Evolutionary conservation across 768 basidiomycete species (phyloP), one percentile per base, ranked within the genome.

Genomic region (Psilocybe tampanensis): DNA sequence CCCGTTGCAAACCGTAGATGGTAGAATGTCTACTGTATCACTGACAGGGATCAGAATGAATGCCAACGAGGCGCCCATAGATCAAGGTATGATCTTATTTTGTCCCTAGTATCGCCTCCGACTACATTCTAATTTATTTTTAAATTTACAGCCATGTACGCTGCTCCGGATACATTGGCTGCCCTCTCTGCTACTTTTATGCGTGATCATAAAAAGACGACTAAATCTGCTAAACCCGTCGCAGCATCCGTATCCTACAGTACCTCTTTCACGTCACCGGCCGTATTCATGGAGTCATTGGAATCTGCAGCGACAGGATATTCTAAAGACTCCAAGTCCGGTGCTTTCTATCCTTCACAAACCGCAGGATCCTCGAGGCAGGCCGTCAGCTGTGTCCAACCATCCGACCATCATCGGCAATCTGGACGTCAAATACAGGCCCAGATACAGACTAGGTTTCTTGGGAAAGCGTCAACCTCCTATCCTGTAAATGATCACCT

Each of bases 151-250:
- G 56, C 55, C 21, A 41, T 63, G 36, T 66, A 66, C 53, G 59
- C 64, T 17, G 56, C 64, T 7, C 65, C 65, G 36, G 63, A 64
- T 56, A 60, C 63, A 33, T 59, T 68, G 42, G 60, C 62, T 11
- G 53, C 58, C n/a, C 60, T 66, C 29, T 66, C 65, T 47, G 63
- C 63, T 15, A 56, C 63, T 52, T 68, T 65, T 33, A 54, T 58
- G 59, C 66, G 58, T 50, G 66, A 68, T 44, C 64, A 60, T 52
- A 68, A 65, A 44, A 62, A 60, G 54, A 24, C 49, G 11, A 60
- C 50, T 36, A 63, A 62, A 44, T 45, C 56, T 52, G 47, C 58
- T 32, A 57, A 48, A 41, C 54, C 56, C 22, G 26, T 48, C 23
- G 51, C 64, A n/a, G 47, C 39, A 39, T 52, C 59, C 19, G 43